Evolutionary conservation across 192 early-diverging fungal species (phyloP), one percentile per base, ranked within the genome.

Genomic region (Podila epigama): DNA sequence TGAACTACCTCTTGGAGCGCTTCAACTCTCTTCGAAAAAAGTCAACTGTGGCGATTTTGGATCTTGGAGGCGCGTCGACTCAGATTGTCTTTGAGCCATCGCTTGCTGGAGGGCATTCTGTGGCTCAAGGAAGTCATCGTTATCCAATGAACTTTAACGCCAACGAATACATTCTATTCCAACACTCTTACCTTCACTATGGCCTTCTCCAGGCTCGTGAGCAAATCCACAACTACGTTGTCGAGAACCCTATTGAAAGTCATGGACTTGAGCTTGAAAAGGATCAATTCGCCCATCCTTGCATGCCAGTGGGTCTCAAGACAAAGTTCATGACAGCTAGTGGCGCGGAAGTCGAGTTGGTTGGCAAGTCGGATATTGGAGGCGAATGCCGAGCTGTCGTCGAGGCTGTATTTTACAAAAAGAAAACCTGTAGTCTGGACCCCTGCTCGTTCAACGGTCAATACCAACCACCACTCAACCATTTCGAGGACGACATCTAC

Each of bases 1-100:
- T 97, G 25, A 99, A 99, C 80, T 97, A 94, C 64, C 82, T 99
- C 9, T 84, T 96, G 32, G 75, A 84, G 22, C 81, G 80, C 22
- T 84, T 96, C 51, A 93, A 88, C 11, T 81, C 83, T 11, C 31
- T 80, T 1, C 58, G 81, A 65, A 80, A 79, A 22, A 57, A 52
- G 8, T 73, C 82, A 8, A 96, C 95, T 2, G 96, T 92, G 2
- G 97, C 95, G 0, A 90, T 96, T 29, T 91, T 99, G 88, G 97
- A 99, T 75, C 86, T 99, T 63, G 97, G 97, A 39, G 97, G 97
- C 51, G 97, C 92, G 4, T 96, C 95, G 25, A 99, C 97, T 9
- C 96, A 99, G 81, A 95, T 99, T 60, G 97, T 97, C 0, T 98
- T 98, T 87, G 97, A 98, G 77, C 97, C 97, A 0, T 73, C 81